Conservation (phyloP, 1,284 basidiomycete species). For the Rhodotorula sp. region DNA sequence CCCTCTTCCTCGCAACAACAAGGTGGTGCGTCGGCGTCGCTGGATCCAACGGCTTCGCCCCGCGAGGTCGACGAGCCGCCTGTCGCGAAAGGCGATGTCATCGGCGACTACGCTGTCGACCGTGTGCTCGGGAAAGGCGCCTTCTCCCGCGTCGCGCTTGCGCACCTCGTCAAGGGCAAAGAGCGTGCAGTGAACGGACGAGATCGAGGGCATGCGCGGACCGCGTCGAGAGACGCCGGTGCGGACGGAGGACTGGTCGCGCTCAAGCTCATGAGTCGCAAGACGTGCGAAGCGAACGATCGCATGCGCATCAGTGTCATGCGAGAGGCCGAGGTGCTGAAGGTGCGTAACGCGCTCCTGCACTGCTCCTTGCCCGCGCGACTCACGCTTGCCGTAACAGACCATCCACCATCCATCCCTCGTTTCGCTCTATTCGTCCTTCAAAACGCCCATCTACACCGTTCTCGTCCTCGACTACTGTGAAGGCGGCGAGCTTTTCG, state of each 20-base stretch:
- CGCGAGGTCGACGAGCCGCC: neutral
- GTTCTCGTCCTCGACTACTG: conserved; percentile 78
- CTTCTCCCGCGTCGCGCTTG: conserved; percentile 44
- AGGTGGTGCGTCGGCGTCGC: neutral
- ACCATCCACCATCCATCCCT: conserved; percentile 84
- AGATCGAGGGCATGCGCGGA: neutral
- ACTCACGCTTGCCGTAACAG: conserved; percentile 50
- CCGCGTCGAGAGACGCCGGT: neutral
- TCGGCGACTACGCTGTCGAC: conserved; percentile 35
- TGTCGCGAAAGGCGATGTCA: conserved; percentile 11
- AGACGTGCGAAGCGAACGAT: conserved; percentile 61
- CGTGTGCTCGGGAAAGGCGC: conserved; percentile 43
- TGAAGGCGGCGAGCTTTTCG: conserved; percentile 80
- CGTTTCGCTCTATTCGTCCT: conserved; percentile 70
- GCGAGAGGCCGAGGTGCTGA: conserved; percentile 81
- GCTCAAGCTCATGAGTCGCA: conserved; percentile 76
- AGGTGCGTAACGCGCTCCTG: conserved; percentile 55
- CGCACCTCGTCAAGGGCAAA: conserved; percentile 1
- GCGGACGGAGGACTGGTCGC: conserved; percentile 62
- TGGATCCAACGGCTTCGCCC: neutral
- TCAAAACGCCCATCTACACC: conserved; percentile 73
- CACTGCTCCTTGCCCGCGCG: neutral
- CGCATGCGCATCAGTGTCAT: conserved; percentile 80
- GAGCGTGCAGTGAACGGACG: neutral
- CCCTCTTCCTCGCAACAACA: too few relatives aligned